Evolutionary conservation across 805 yeast species (phyloP).

Genomic region (Clavispora carvajalis): DNA sequence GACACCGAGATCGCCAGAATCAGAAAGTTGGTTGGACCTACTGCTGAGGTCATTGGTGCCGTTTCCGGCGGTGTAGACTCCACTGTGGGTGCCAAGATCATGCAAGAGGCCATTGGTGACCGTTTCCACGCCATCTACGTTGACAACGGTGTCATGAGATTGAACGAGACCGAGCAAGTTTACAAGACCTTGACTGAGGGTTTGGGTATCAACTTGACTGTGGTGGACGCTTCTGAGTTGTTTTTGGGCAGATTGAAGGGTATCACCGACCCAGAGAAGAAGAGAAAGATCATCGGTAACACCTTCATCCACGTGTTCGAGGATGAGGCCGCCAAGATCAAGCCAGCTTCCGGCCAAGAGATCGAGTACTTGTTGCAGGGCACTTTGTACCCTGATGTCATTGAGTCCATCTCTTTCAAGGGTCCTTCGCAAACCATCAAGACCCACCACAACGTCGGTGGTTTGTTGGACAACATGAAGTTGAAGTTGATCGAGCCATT

Average conservation of each 20-base stretch:
- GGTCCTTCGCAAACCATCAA: conserved; percentile 99
- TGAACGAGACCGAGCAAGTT: conserved; percentile 85
- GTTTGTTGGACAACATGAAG: conserved; percentile 95
- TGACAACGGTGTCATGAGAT: conserved; percentile 96
- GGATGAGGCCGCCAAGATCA: conserved; percentile 88
- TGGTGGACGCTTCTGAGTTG: conserved; percentile 89
- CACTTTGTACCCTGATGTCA: conserved; percentile 96
- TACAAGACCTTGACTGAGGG: conserved; percentile 88
- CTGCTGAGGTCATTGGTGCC: conserved; percentile 98
- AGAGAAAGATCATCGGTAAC: conserved; percentile 97
- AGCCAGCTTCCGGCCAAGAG: conserved; percentile 83
- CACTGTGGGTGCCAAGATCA: conserved; percentile 96
- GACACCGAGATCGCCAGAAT: conserved; percentile 95
- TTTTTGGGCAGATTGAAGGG: conserved; percentile 85
- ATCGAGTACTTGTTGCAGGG: conserved; percentile 94
- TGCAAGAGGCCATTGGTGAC: conserved; percentile 97
- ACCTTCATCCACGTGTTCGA: conserved; percentile 96
- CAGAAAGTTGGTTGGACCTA: conserved; percentile 87
- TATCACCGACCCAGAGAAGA: conserved; percentile 96
- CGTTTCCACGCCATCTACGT: conserved; percentile 98
- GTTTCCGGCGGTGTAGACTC: conserved; percentile 99
- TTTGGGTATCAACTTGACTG: conserved; percentile 89
- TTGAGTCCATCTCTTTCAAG: conserved; percentile 97
- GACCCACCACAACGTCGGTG: conserved; percentile 99
- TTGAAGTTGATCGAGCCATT: conserved; percentile 96